Base-by-base conservation (phyloP, 2,329 filamentous ascomycete genomes). In the Fusarium sp. region DNA sequence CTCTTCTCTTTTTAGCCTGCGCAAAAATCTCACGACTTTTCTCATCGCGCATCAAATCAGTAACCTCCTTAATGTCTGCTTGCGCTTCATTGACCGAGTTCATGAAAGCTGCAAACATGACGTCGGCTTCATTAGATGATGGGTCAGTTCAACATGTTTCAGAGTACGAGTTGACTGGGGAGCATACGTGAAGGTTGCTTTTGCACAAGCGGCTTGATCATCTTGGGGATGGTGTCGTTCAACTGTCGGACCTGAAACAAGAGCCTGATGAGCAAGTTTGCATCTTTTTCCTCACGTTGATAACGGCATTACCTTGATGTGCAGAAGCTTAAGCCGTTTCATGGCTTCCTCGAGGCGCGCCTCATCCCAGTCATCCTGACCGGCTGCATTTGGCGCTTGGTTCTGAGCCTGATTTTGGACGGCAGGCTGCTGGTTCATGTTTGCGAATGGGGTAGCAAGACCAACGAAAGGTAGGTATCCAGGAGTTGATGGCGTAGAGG, bases 11-110 rank as follows among this genome's bases (percentile, higher is more conserved):
- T 42, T 79, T 82, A 3, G 85, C 87, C 61, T 86, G 83, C 14
- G 86, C 83, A 58, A 91, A 81, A 14, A 89, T 81, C 56, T 84
- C 84, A 46, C 81, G 82, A 65, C 80, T 86, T 46, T 84, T 81
- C 7, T 86, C 84, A 70, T 82, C 82, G 14, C 78, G 83, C 75
- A 86, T 83, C 10, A 85, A 76, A 8, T 85, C 78, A 9, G 81
- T 81, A 58, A 89, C 88, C 37, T 86, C 83, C 27, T 84, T 82
- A 40, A 91, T 81, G 73, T 90, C 86, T 53, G 80, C 79, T 42
- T 83, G 83, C 2, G 86, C 86, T 14, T 81, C 79, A 14, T 78
- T 79, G 10, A 88, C 80, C 2, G 87, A 83, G 63, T 83, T 82
- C 48, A 83, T 82, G 68, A 89, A 86, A 26, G 82, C 80, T 15